Evolutionary conservation across 1,284 basidiomycete genomes (phyloP), one percentile per base, ranked within the genome.

Genomic region (Fomes fomentarius): DNA sequence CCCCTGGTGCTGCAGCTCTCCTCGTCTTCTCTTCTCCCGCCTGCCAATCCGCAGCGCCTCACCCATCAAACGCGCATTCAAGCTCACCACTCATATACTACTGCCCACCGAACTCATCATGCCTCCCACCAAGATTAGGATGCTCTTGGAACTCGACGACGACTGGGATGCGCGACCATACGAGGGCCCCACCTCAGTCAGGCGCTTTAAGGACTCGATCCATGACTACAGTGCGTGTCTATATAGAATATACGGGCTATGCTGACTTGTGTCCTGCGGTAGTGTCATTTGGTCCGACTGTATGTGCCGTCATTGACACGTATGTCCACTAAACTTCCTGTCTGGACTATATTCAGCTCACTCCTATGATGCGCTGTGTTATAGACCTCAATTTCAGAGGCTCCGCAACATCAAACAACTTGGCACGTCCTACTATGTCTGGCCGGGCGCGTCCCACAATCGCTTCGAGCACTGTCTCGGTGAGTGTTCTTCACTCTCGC

Each of bases 401-500:
- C 74, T 93, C 35, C 77, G 89, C 24, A 70, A 81, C 53, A 81
- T 93, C 63, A 91, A 91, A 62, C 91, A 93, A 63, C 80, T 93
- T 2, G 91, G 90, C 0, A 82, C 88, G 4, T 81, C 85, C 0
- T 86, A 84, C 62, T 84, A 82, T 59, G 87, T 92, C 24, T 93
- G 87, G 81, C 84, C 85, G 0, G 79, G 86, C 3, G 90, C 87
- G 0, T 79, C 85, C 0, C 91, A 93, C 64, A 91, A 84, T 58
- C 80, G 90, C 0, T 92, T 93, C 58, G 90, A 93, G 63, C 91
- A 93, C 64, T 85, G 81, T 58, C 73, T 93, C 17, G 90, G 89
- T 88, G 52, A 43, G 79, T 56, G 15, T 12, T 46, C 30, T 45
- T 31, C 12, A 3, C 14, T 10, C 12, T 44, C 15, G 5, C n/a